phyloP scores from a whole-genome alignment of 495 filamentous ascomycete genomes.

The Aspergillus mulundensis region DNA sequence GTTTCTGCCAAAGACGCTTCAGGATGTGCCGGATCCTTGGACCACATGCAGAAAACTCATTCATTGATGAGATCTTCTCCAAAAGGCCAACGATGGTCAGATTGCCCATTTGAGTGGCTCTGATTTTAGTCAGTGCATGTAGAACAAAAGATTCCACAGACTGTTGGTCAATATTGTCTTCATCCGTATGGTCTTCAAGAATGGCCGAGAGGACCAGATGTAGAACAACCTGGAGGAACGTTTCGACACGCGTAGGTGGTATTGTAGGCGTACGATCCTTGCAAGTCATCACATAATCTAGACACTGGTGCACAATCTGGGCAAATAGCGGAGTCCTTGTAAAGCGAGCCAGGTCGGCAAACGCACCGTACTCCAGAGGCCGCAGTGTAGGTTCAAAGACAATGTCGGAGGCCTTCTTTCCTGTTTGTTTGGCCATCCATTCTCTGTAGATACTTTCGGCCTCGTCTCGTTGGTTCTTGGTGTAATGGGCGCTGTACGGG shows the following conservation, averaged over 20 bases:
- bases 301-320: slow-evolving; percentile 83
- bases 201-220: slow-evolving; percentile 82
- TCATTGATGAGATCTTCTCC: slow-evolving; percentile 66
- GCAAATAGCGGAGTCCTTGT: slow-evolving; percentile 81
- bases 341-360: slow-evolving; percentile 68
- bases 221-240: slow-evolving; percentile 84
- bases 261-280: slow-evolving; percentile 64
- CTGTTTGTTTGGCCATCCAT: slow-evolving; percentile 83
- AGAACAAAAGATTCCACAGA: slow-evolving; percentile 60
- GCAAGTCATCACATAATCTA: slow-evolving; percentile 69
- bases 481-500: slow-evolving; percentile 92
- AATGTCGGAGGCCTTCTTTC: slow-evolving; percentile 73
- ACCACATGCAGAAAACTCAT: slow-evolving; percentile 72
- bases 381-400: slow-evolving; percentile 89
- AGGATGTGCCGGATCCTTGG: slow-evolving; percentile 82
- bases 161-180: slow-evolving; percentile 49
- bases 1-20: slow-evolving; percentile 81
- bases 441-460: slow-evolving; percentile 82
- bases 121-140: slow-evolving; percentile 59
- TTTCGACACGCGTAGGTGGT: slow-evolving; percentile 77
- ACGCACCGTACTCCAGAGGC: slow-evolving; percentile 72
- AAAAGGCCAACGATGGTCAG: slow-evolving; percentile 71
- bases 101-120: slow-evolving; percentile 50
- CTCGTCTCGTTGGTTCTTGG: slow-evolving; percentile 95
- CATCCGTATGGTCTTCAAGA: slow-evolving; percentile 67